These are phyloP conservation scores for Aspergillus sp. DNA, from an alignment of 2,329 filamentous ascomycete genomes.

Conservation along the genomic window DNA sequence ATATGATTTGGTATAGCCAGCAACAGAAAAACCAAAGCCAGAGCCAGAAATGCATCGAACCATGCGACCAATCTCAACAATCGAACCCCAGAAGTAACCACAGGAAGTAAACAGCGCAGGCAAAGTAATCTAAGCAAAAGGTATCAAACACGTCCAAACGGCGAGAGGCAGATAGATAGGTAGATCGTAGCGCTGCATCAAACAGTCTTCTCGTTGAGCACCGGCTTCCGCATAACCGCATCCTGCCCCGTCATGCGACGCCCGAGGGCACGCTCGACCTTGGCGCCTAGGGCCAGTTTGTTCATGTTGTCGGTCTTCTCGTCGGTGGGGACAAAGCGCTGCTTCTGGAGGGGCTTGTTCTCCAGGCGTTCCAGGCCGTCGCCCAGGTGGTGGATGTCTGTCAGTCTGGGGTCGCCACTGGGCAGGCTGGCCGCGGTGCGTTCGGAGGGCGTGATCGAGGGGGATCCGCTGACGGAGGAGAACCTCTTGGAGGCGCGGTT, in stretches of 20 bases:
- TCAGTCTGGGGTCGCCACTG: constrained; percentile 43
- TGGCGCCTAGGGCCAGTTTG: constrained; percentile 81
- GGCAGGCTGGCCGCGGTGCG: constrained; percentile 32
- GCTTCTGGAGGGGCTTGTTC: constrained; percentile 72
- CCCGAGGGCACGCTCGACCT: constrained; percentile 78
- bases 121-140: constrained; percentile 5
- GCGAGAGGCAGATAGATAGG: constrained; percentile 3
- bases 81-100: no score
- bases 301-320: constrained; percentile 74
- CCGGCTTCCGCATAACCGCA: constrained; percentile 62
- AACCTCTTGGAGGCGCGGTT: constrained; percentile 45
- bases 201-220: constrained; percentile 31
- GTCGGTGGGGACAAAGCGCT: constrained; percentile 68
- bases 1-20: no score
- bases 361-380: constrained; percentile 77
- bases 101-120: no score
- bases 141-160: constrained; percentile 11
- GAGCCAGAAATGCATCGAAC: no score
- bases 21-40: no score
- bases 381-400: constrained; percentile 66
- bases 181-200: constrained; percentile 1
- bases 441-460: constrained; percentile 39
- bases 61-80: no score
- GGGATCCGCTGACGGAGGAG: constrained; percentile 43
- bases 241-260: constrained; percentile 83